A percentile compares a stretch with the other conserved stretches of the same genome.
phyloP scores from a whole-genome alignment of 2,329 filamentous ascomycete species.

The Huntiella savannae region DNA sequence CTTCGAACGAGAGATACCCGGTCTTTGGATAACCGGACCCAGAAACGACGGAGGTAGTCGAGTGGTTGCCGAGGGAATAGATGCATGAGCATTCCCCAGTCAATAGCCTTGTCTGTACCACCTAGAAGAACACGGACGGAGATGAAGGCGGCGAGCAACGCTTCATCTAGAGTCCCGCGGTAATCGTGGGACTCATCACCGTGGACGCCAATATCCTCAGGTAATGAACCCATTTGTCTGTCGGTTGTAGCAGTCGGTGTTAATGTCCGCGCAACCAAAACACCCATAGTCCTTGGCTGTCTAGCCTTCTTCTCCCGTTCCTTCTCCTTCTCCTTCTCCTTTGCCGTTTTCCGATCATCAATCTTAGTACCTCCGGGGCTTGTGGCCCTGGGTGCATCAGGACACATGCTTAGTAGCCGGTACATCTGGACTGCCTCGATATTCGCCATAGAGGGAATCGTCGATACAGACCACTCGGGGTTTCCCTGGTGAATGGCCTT shows the following conservation, averaged over 20 bases:
- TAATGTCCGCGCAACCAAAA: slow-evolving; percentile 1
- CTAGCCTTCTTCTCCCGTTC: slow-evolving; percentile 4
- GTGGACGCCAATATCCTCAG: not conserved
- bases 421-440: slow-evolving; percentile 11
- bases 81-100: slow-evolving; percentile 39
- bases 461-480: not conserved
- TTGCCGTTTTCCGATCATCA: not conserved
- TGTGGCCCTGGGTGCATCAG: slow-evolving; percentile 1
- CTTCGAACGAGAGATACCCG: slow-evolving; percentile 9
- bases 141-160: slow-evolving; percentile 36
- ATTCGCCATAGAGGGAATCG: slow-evolving; percentile 5
- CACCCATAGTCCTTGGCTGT: slow-evolving; percentile 9
- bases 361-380: not conserved
- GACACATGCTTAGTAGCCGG: slow-evolving; percentile 6
- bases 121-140: slow-evolving; percentile 39
- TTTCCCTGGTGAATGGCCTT: slow-evolving; percentile 5
- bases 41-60: slow-evolving; percentile 33
- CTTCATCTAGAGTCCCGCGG: slow-evolving; percentile 10
- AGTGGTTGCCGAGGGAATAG: slow-evolving; percentile 35
- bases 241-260: slow-evolving; percentile 8
- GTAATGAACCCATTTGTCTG: slow-evolving; percentile 8
- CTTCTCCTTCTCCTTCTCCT: slow-evolving; percentile 1
- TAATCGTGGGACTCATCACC: not conserved
- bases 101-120: slow-evolving; percentile 37
- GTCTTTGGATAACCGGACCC: slow-evolving; percentile 29